phyloP scores from a whole-genome alignment of 2,329 filamentous ascomycete genomes.

The Hypoxylon sp. region DNA sequence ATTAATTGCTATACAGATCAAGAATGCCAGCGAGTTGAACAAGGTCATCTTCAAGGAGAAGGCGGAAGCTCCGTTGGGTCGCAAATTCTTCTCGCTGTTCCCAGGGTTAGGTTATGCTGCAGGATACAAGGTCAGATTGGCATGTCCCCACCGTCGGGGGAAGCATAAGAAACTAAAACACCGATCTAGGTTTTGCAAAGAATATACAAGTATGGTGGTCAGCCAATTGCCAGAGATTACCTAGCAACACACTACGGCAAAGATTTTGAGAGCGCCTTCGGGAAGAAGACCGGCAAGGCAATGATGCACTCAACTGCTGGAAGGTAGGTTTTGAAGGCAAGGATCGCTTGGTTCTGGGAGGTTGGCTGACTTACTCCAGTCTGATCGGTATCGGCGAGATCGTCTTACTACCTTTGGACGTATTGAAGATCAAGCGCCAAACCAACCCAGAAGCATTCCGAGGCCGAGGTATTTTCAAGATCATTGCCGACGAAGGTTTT shows the following conservation, averaged over 20 bases:
- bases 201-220: constrained; percentile 98
- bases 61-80: constrained; percentile 75
- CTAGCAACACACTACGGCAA: constrained; percentile 82
- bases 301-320: constrained; percentile 98
- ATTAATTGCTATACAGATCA: constrained; percentile 43
- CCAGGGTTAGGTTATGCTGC: constrained; percentile 97
- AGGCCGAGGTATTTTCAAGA: constrained; percentile 89
- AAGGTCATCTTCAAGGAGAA: constrained; percentile 94
- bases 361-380: constrained; percentile 59
- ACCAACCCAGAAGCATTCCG: constrained; percentile 99
- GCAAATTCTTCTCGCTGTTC: constrained; percentile 95
- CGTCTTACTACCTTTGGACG: constrained; percentile 91
- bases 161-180: constrained; percentile 19
- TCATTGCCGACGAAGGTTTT: constrained; percentile 93
- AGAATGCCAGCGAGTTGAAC: constrained; percentile 74
- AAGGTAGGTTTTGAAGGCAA: constrained; percentile 65
- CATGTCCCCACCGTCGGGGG: neutral
- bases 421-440: constrained; percentile 99
- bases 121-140: constrained; percentile 82
- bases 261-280: constrained; percentile 89
- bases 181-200: constrained; percentile 80
- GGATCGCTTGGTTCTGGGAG: neutral
- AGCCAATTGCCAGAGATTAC: constrained; percentile 94
- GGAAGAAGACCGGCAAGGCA: constrained; percentile 97
- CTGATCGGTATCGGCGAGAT: constrained; percentile 98